Conservation (phyloP, 495 filamentous ascomycete genomes). For the Hypoxylon subgilvum region DNA sequence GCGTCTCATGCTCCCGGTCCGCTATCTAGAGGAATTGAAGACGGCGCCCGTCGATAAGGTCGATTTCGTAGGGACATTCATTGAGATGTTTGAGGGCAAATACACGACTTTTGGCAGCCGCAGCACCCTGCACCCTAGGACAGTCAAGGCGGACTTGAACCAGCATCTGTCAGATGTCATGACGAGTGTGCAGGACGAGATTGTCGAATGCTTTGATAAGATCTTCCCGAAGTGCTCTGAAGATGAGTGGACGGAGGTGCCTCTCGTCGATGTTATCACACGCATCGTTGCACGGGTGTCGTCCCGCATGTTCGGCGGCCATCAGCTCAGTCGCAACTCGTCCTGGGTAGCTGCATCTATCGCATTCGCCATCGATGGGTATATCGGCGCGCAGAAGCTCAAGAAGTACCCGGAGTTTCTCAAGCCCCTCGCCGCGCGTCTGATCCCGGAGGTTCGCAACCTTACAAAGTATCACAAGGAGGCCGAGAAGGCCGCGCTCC, state of each 20-base stretch:
- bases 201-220: conserved; percentile 10
- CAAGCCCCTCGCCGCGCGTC: neutral
- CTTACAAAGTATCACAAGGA: conserved; percentile 9
- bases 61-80: conserved; percentile 27
- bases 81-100: conserved; percentile 34
- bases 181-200: conserved; percentile 20
- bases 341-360: conserved; percentile 20
- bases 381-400: conserved; percentile 16
- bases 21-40: conserved; percentile 36
- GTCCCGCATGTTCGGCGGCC: conserved; percentile 23
- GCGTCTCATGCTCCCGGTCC: conserved; percentile 29
- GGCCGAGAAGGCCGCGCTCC: conserved; percentile 14
- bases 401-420: conserved; percentile 11
- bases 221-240: conserved; percentile 20
- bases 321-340: conserved; percentile 1
- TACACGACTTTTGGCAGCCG: conserved; percentile 29
- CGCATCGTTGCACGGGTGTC: conserved; percentile 21
- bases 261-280: conserved; percentile 6
- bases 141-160: conserved; percentile 7
- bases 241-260: conserved; percentile 16
- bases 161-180: conserved; percentile 14
- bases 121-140: conserved; percentile 10
- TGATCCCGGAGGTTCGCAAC: conserved; percentile 7
- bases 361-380: conserved; percentile 13
- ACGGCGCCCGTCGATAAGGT: conserved; percentile 28